Conservation (phyloP, 2,329 filamentous ascomycete species). For the Fonsecaea pugnacius region DNA sequence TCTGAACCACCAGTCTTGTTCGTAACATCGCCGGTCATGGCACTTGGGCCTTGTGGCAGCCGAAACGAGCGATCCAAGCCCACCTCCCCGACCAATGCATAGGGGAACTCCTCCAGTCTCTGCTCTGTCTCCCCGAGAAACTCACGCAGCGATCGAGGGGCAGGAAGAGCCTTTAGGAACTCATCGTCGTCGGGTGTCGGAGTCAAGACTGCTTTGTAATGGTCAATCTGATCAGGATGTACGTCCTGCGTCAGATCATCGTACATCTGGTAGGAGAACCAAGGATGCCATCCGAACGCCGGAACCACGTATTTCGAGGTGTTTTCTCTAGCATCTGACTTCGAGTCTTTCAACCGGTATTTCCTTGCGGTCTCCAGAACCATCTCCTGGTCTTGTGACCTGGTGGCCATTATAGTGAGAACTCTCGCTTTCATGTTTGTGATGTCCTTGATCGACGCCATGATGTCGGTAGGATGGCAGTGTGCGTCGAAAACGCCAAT, state of each 20-base stretch:
- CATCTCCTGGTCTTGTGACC: constrained; percentile 64
- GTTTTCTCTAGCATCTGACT: constrained; percentile 17
- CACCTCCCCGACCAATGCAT: constrained; percentile 65
- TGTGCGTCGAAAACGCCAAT: constrained; percentile 67
- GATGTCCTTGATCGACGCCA: constrained; percentile 60
- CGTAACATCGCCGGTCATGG: constrained; percentile 44
- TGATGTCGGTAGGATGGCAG: constrained; percentile 69
- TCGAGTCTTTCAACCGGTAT: constrained; percentile 21
- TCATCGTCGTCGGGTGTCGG: constrained; percentile 52
- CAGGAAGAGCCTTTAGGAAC: constrained; percentile 58
- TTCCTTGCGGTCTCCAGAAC: constrained; percentile 56
- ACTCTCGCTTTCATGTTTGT: constrained; percentile 61
- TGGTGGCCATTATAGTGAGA: constrained; percentile 67
- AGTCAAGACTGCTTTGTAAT: constrained; percentile 61
- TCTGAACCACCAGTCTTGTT: constrained; percentile 42
- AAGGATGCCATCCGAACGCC: constrained; percentile 71
- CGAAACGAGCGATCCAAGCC: constrained; percentile 66
- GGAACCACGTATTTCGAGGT: constrained; percentile 57
- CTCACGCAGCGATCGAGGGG: constrained; percentile 57
- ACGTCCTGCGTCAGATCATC: constrained; percentile 43
- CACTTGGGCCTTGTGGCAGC: constrained; percentile 57
- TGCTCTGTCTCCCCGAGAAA: constrained; percentile 57
- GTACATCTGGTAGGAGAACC: constrained; percentile 68
- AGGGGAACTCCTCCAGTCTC: constrained; percentile 56
- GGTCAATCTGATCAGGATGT: constrained; percentile 45